These are phyloP conservation scores for Solanum arcanum DNA, from an alignment of 257 asterid species.

Conservation along the genomic window DNA sequence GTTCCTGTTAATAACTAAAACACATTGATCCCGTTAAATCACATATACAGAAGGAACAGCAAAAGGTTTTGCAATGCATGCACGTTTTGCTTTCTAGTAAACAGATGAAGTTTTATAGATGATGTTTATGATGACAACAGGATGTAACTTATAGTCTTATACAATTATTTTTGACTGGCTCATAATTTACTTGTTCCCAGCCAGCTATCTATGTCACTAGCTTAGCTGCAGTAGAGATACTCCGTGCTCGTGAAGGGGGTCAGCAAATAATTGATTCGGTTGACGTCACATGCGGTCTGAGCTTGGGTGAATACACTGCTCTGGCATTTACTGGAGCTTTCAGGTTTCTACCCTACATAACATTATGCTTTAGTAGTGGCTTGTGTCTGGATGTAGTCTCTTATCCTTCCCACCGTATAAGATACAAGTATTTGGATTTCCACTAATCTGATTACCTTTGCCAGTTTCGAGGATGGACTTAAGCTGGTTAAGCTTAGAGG, in stretches of 20 bases:
- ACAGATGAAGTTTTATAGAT: background rate
- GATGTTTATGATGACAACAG: background rate
- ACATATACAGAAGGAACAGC: background rate
- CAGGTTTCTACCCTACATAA: conserved; percentile 39
- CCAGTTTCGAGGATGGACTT: conserved; percentile 95
- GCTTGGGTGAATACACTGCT: conserved; percentile 97
- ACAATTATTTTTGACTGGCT: background rate
- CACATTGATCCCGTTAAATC: background rate
- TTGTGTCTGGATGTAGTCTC: background rate
- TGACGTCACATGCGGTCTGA: conserved; percentile 90
- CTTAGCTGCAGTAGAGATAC: conserved; percentile 97
- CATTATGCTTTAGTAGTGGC: background rate
- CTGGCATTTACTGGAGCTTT: conserved; percentile 96
- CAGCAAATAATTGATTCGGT: conserved; percentile 81
- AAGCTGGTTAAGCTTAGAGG: conserved; percentile 84
- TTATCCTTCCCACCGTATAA: background rate
- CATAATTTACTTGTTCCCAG: conserved; percentile 26
- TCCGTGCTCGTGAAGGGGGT: conserved; percentile 92
- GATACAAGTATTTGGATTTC: background rate
- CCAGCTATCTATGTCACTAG: conserved; percentile 96
- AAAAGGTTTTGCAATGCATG: background rate
- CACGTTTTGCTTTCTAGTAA: background rate
- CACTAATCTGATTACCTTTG: conserved; percentile 9
- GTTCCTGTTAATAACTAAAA: background rate
- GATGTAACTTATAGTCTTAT: background rate